Percentiles rank a stretch among this genome's conserved stretches.
Conservation (phyloP, 192 early-diverging fungal species). For the Coemansia sp. region DNA sequence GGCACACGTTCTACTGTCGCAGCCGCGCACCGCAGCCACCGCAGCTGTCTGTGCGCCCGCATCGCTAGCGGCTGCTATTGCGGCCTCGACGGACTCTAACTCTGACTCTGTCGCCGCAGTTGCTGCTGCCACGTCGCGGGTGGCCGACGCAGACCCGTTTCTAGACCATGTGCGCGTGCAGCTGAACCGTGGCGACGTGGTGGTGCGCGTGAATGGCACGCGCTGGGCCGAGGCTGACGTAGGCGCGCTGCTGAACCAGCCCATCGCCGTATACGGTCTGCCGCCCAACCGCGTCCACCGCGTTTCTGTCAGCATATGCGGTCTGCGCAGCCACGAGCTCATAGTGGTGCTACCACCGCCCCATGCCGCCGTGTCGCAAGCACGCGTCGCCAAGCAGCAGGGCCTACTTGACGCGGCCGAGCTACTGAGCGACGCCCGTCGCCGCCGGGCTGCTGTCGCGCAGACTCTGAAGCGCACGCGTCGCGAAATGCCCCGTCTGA, state of each 20-base stretch:
- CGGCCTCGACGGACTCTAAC: constrained; percentile 2
- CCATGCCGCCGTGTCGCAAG: neutral
- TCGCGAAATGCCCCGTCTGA: constrained; percentile 18
- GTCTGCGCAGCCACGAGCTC: constrained; percentile 46
- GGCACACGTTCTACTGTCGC: constrained; percentile 33
- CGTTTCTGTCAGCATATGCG: constrained; percentile 26
- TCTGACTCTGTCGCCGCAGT: neutral
- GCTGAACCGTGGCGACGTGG: constrained; percentile 29
- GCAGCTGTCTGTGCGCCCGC: constrained; percentile 41
- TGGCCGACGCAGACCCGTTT: constrained; percentile 28
- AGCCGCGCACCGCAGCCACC: constrained; percentile 17
- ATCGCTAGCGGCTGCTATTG: constrained; percentile 19
- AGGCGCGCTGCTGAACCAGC: constrained; percentile 7
- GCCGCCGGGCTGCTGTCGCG: neutral
- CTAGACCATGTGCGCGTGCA: constrained; percentile 36
- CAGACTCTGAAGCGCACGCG: constrained; percentile 19
- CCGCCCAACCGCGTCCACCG: constrained; percentile 6
- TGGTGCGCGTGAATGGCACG: constrained; percentile 42
- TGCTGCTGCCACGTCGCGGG: constrained; percentile 1
- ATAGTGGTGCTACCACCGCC: constrained; percentile 14
- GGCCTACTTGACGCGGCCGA: constrained; percentile 4
- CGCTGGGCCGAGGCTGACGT: constrained; percentile 35
- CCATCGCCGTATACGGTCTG: constrained; percentile 26
- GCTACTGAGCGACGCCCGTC: constrained; percentile 1
- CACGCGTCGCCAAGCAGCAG: constrained; percentile 1